phyloP scores from a whole-genome alignment of 768 basidiomycete genomes.

The Nevesoporus exiguus region DNA sequence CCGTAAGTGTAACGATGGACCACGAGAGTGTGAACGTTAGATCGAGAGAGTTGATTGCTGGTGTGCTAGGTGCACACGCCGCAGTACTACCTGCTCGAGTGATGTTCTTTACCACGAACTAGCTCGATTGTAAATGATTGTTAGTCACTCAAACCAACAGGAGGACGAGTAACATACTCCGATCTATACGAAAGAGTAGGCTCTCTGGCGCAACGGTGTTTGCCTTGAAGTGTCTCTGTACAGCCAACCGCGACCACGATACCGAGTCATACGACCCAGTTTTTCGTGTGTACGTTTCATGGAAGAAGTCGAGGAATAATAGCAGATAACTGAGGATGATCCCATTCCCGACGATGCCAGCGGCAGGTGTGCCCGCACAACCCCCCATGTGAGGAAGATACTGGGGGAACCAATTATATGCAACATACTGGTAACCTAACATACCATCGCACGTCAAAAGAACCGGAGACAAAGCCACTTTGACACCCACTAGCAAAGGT shows the following conservation, averaged over 20 bases:
- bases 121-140: background rate
- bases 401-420: constrained; percentile 17
- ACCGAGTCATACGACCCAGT: background rate
- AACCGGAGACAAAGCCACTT: background rate
- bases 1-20: too few species aligned
- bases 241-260: background rate
- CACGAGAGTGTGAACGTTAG: too few species aligned
- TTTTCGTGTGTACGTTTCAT: constrained; percentile 14
- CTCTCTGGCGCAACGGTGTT: background rate
- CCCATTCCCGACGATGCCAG: constrained; percentile 7
- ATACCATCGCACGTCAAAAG: background rate
- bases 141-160: background rate
- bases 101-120: background rate
- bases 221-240: background rate
- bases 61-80: background rate
- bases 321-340: constrained; percentile 20
- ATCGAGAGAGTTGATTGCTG: background rate
- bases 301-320: constrained; percentile 23
- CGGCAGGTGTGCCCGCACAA: constrained; percentile 14
- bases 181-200: constrained; percentile 13
- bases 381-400: constrained; percentile 17
- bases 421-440: constrained; percentile 19
- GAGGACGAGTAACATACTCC: background rate
- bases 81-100: background rate
- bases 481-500: constrained; percentile 13